Evolutionary conservation across 805 yeast genomes (phyloP).

Genomic region (Kuraishia borneana): DNA sequence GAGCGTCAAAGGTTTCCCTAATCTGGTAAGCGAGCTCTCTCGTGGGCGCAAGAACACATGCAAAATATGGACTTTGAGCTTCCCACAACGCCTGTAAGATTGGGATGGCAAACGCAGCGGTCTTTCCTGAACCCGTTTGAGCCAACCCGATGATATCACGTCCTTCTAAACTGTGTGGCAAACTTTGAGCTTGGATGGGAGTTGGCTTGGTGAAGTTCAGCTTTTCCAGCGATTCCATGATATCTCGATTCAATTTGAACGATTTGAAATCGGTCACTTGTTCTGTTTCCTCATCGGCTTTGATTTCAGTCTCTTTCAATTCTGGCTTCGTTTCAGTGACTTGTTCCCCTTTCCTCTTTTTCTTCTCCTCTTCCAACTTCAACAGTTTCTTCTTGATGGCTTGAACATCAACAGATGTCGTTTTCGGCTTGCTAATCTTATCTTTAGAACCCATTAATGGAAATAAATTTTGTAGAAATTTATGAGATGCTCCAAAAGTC

Average conservation of each 20-base stretch:
- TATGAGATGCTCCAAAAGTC: not conserved
- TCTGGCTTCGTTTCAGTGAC: not conserved
- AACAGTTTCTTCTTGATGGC: slow-evolving; percentile 17
- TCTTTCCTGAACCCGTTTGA: slow-evolving; percentile 96
- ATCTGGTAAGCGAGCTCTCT: slow-evolving; percentile 83
- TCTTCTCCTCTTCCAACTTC: slow-evolving; percentile 5
- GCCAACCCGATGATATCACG: slow-evolving; percentile 93
- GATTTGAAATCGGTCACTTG: slow-evolving; percentile 32
- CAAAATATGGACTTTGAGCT: slow-evolving; percentile 79
- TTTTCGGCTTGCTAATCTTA: slow-evolving; percentile 6
- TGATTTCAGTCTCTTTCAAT: slow-evolving; percentile 5
- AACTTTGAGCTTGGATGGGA: slow-evolving; percentile 85
- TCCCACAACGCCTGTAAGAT: slow-evolving; percentile 86
- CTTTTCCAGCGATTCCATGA: slow-evolving; percentile 66
- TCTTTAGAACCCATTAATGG: not conserved
- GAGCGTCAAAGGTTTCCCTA: slow-evolving; percentile 88
- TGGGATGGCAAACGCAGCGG: slow-evolving; percentile 97
- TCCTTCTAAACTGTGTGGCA: slow-evolving; percentile 85
- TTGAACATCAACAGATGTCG: slow-evolving; percentile 14
- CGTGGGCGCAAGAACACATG: slow-evolving; percentile 80
- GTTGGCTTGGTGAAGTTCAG: slow-evolving; percentile 78
- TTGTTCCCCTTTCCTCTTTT: slow-evolving; percentile 2
- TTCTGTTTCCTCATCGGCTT: slow-evolving; percentile 2
- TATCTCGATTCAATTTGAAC: slow-evolving; percentile 61
- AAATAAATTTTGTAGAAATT: not conserved